Conservation (phyloP, 2,329 filamentous ascomycete genomes). For the Reticulascus tulasneorum region DNA sequence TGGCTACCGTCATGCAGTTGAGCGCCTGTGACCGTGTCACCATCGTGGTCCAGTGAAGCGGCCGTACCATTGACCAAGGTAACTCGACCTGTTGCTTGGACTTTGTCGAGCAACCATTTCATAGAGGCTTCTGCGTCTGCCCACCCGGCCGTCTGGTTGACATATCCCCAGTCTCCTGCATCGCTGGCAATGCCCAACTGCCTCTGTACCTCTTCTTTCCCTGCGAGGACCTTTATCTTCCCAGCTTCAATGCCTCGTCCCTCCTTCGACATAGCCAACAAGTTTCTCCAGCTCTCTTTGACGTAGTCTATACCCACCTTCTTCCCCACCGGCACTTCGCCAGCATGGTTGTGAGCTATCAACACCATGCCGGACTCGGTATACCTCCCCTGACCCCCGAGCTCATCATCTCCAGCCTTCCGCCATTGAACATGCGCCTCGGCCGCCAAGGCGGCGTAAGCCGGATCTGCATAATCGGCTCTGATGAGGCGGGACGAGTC, state of each 20-base stretch:
- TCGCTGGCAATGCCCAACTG: slow-evolving; percentile 44
- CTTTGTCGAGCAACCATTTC: slow-evolving; percentile 55
- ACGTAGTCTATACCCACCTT: slow-evolving; percentile 56
- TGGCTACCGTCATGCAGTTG: slow-evolving; percentile 44
- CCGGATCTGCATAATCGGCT: slow-evolving; percentile 74
- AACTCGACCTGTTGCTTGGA: slow-evolving; percentile 52
- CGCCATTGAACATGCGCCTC: slow-evolving; percentile 69
- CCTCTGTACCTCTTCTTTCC: too few species aligned
- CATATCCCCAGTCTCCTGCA: slow-evolving; percentile 65
- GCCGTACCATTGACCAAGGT: slow-evolving; percentile 50
- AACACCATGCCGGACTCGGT: slow-evolving; percentile 66
- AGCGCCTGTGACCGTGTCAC: slow-evolving; percentile 40
- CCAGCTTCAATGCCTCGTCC: slow-evolving; percentile 29
- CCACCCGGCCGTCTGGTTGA: slow-evolving; percentile 75
- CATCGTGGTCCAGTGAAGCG: slow-evolving; percentile 31
- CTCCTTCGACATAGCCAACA: too few species aligned
- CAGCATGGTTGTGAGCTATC: too few species aligned
- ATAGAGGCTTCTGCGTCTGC: slow-evolving; percentile 71
- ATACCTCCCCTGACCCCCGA: slow-evolving; percentile 65
- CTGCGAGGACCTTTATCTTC: slow-evolving; percentile 42
- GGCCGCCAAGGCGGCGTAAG: slow-evolving; percentile 71
- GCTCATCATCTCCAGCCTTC: slow-evolving; percentile 46
- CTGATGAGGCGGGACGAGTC: slow-evolving; percentile 63
- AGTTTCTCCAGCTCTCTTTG: slow-evolving; percentile 48
- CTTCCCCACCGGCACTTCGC: slow-evolving; percentile 33